phyloP scores from a whole-genome alignment of 305 asterid species.

The Fraxinus albicans region DNA sequence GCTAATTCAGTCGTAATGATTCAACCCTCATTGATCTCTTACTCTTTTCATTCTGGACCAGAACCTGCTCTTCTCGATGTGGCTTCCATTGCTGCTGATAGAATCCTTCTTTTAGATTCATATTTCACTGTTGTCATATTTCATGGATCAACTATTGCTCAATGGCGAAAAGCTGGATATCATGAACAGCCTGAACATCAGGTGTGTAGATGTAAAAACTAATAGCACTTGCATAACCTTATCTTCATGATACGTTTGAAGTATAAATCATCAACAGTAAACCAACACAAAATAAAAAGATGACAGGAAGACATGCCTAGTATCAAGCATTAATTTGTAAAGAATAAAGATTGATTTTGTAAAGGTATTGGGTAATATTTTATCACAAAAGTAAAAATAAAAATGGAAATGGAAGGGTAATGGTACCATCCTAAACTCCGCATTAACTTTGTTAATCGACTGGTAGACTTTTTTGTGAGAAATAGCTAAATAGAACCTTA shows the following conservation, averaged over 20 bases:
- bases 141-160: slow-evolving; percentile 95
- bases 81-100: slow-evolving; percentile 87
- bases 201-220: slow-evolving; percentile 36
- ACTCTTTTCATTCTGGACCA: slow-evolving; percentile 88
- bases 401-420: background rate
- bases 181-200: slow-evolving; percentile 90
- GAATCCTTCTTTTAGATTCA: slow-evolving; percentile 90
- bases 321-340: background rate
- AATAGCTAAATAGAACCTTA: background rate
- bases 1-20: slow-evolving; percentile 97
- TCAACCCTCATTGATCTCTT: slow-evolving; percentile 96
- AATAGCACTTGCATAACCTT: background rate
- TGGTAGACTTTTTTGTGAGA: background rate
- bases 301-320: background rate
- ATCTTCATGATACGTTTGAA: background rate
- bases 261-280: background rate
- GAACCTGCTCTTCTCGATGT: slow-evolving; percentile 98
- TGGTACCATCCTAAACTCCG: background rate
- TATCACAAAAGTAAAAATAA: background rate
- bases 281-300: background rate
- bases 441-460: background rate
- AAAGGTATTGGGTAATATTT: background rate
- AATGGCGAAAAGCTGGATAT: slow-evolving; percentile 94
- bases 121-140: slow-evolving; percentile 89
- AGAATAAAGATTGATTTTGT: background rate